Percentiles rank a stretch among this genome's conserved stretches.
Evolutionary conservation across 2,329 filamentous ascomycete species (phyloP).

Genomic region (Plenodomus tracheiphilus): DNA sequence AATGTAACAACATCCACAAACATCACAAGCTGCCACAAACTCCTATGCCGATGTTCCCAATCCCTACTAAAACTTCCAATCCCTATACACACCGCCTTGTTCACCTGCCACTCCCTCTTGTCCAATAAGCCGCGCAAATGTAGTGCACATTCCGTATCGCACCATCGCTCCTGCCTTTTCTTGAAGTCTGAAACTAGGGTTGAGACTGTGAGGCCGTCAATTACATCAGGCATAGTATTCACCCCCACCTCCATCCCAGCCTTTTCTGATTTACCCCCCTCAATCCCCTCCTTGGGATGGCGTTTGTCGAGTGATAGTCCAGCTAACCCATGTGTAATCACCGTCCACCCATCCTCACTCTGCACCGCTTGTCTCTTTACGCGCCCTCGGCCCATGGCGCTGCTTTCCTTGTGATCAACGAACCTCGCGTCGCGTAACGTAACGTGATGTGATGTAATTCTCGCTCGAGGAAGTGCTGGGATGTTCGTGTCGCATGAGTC

Average conservation of each 20-base stretch:
- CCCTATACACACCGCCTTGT: conserved; percentile 39
- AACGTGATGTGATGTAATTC: too few relatives aligned
- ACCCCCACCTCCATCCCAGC: background rate
- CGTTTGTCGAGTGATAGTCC: conserved; percentile 10
- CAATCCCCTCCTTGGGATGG: background rate
- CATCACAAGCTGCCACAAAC: conserved; percentile 44
- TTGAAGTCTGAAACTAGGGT: conserved; percentile 28
- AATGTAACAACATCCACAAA: conserved; percentile 31
- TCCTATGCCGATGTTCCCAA: conserved; percentile 38
- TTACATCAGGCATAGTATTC: conserved; percentile 19
- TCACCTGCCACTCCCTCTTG: conserved; percentile 15
- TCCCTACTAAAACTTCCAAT: conserved; percentile 43
- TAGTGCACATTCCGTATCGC: conserved; percentile 23
- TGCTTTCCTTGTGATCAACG: background rate
- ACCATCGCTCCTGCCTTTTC: conserved; percentile 28
- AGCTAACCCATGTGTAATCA: conserved; percentile 35
- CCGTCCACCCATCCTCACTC: conserved; percentile 42
- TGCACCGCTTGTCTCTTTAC: conserved; percentile 37
- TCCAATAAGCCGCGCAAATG: conserved; percentile 19
- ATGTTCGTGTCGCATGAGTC: conserved; percentile 1
- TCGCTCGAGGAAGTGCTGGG: too few relatives aligned
- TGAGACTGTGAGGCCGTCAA: conserved; percentile 29
- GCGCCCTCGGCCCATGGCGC: conserved; percentile 14
- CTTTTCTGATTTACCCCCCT: conserved; percentile 1
- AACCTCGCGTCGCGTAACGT: background rate